A percentile compares a stretch with the other conserved stretches of the same genome.
Conservation (phyloP, 805 yeast species). For the Candida xiaguanensis region DNA sequence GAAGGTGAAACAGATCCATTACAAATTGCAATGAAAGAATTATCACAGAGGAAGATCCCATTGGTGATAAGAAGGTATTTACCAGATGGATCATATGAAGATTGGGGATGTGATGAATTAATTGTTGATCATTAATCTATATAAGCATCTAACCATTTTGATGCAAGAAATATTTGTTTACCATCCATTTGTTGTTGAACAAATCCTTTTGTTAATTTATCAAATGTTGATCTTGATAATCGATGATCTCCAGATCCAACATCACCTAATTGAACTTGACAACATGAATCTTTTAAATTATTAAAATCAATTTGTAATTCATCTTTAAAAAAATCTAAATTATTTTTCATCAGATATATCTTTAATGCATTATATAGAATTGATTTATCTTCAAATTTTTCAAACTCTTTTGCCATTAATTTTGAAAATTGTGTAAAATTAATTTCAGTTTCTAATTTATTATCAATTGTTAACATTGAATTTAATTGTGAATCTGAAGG, state of each 20-base stretch:
- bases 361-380: conserved; percentile 55
- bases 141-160: conserved; percentile 57
- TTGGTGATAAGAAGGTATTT: conserved; percentile 91
- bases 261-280: conserved; percentile 43
- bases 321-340: conserved; percentile 12
- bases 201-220: conserved; percentile 51
- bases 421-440: conserved; percentile 66
- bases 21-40: conserved; percentile 96
- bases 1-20: conserved; percentile 99
- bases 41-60: conserved; percentile 92
- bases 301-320: conserved; percentile 46
- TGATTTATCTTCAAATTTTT: conserved; percentile 49
- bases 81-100: conserved; percentile 96
- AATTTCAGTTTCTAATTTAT: conserved; percentile 26
- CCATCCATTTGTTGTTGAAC: conserved; percentile 55
- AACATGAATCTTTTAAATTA: conserved; percentile 46
- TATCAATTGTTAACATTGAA: conserved; percentile 43
- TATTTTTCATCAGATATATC: conserved; percentile 37
- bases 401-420: conserved; percentile 54
- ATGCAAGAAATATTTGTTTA: conserved; percentile 54
- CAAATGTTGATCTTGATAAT: conserved; percentile 43
- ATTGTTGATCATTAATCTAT: conserved; percentile 72
- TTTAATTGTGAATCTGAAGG: conserved; percentile 42
- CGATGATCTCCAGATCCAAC: conserved; percentile 45
- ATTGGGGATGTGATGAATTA: conserved; percentile 98